Evolutionary conservation across 2,329 filamentous ascomycete genomes (phyloP).

Genomic region (Colletotrichum melonis): DNA sequence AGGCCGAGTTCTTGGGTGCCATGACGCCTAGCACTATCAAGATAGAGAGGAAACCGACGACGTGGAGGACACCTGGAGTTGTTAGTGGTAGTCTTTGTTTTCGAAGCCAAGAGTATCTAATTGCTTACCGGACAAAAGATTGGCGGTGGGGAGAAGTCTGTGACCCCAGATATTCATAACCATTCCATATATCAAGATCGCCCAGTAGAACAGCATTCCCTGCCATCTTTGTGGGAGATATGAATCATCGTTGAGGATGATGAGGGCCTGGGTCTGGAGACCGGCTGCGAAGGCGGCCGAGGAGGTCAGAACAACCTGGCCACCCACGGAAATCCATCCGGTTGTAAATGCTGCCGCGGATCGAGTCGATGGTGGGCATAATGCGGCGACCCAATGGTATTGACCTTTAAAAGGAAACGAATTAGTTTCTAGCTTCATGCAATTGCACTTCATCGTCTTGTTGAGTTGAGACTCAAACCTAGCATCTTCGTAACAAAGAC

Average conservation of each 20-base stretch:
- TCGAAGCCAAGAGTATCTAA: constrained; percentile 2
- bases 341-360: constrained; percentile 53
- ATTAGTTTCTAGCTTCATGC: not conserved
- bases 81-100: accelerated
- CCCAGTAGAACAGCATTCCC: constrained; percentile 60
- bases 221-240: constrained; percentile 57
- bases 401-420: constrained; percentile 44
- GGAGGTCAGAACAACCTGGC: constrained; percentile 57
- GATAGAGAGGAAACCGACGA: constrained; percentile 42
- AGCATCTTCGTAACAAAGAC: not conserved
- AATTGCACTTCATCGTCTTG: not conserved
- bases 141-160: constrained; percentile 49
- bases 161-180: constrained; percentile 55
- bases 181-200: constrained; percentile 50
- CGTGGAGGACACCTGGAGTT: constrained; percentile 41
- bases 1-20: constrained; percentile 43
- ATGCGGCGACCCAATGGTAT: constrained; percentile 58
- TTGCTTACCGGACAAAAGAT: constrained; percentile 38
- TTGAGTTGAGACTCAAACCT: not conserved
- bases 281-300: constrained; percentile 59
- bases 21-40: constrained; percentile 44
- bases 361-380: constrained; percentile 46
- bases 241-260: constrained; percentile 53
- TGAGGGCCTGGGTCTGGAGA: constrained; percentile 54
- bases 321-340: constrained; percentile 59